A percentile compares a stretch with the other conserved stretches of the same genome.
Conservation (phyloP, 495 filamentous ascomycete genomes). For the Sphaerosporella brunnea region DNA sequence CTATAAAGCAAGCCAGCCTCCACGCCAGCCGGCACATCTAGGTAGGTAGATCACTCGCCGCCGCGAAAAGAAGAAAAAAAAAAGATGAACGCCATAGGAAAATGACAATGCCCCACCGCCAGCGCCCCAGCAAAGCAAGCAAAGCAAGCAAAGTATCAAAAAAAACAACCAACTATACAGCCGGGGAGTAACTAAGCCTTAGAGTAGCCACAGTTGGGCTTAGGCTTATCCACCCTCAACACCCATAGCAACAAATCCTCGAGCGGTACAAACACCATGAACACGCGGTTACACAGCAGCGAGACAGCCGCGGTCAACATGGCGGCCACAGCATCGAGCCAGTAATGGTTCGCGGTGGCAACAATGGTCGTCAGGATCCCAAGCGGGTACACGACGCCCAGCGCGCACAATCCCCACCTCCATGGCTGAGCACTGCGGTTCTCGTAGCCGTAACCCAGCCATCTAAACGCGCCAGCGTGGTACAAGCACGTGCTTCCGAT, state of each 20-base stretch:
- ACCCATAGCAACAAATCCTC: constrained; percentile 51
- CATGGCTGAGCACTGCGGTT: constrained; percentile 23
- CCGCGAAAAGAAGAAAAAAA: too few relatives aligned
- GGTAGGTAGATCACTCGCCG: too few relatives aligned
- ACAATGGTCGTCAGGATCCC: constrained; percentile 50
- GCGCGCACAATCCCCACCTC: constrained; percentile 32
- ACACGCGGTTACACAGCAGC: constrained; percentile 39
- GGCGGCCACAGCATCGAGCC: constrained; percentile 53
- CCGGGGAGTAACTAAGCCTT: not conserved
- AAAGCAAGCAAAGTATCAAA: not conserved
- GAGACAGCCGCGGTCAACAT: constrained; percentile 40
- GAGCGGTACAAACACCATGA: constrained; percentile 42
- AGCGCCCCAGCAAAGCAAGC: too few relatives aligned
- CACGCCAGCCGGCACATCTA: too few relatives aligned
- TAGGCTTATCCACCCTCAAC: constrained; percentile 44
- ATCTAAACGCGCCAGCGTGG: constrained; percentile 20
- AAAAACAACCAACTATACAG: not conserved
- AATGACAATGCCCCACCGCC: too few relatives aligned
- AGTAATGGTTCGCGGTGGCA: constrained; percentile 52
- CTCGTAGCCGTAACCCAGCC: constrained; percentile 12
- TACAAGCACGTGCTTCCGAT: constrained; percentile 49
- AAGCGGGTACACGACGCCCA: constrained; percentile 47
- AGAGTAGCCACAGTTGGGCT: constrained; percentile 5
- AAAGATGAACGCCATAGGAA: too few relatives aligned
- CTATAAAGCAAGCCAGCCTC: too few relatives aligned